Base-by-base conservation (phyloP, 257 asterid genomes). In the Lavandula angustifolia region DNA sequence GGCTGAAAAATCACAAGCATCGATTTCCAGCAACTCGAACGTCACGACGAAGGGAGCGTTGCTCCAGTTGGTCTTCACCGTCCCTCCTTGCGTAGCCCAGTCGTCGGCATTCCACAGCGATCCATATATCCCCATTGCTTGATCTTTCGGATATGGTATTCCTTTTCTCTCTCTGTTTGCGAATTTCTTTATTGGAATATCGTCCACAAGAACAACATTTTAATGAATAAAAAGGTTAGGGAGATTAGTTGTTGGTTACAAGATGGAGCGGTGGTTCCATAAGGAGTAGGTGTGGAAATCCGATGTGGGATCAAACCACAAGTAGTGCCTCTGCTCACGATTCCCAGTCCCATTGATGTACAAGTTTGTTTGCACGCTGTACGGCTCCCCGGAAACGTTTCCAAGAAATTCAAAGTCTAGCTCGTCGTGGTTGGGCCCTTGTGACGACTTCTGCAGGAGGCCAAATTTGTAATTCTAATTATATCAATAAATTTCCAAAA, bases 61-160 rank as follows among this genome's bases (percentile, higher is more conserved):
- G 54, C 66, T 85, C 92, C 92, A 85, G 37, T 85, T 85, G 0
- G 84, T 82, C 80, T 82, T 85, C 54, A 82, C 82, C 59, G 68
- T 62, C 50, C 91, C 91, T 43, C 91, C 91, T 62, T 78, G 84
- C 31, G 91, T 82, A 13, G 91, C 91, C 91, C 91, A 84, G 7
- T 77, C 85, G 8, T 84, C 85, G 0, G 81, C 91, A 44, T 84
- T 77, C 91, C 91, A 84, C 57, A 82, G 27, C 0, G 88, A 82
- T 17, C 86, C 88, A 33, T 76, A 78, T 42, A 85, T 72, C 71
- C 81, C 86, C 92, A 85, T 85, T 35, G 80, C 83, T 69, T 74
- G 81, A 11, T 37, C 76, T 60, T 67, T 80, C 3, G 80, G 92
- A 62, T 79, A 85, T 10, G 80, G 34, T 6, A 74, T 64, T 0